A percentile compares a stretch with the other conserved stretches of the same genome.
Conservation (phyloP, 768 basidiomycete species). For the Mycena crocata region DNA sequence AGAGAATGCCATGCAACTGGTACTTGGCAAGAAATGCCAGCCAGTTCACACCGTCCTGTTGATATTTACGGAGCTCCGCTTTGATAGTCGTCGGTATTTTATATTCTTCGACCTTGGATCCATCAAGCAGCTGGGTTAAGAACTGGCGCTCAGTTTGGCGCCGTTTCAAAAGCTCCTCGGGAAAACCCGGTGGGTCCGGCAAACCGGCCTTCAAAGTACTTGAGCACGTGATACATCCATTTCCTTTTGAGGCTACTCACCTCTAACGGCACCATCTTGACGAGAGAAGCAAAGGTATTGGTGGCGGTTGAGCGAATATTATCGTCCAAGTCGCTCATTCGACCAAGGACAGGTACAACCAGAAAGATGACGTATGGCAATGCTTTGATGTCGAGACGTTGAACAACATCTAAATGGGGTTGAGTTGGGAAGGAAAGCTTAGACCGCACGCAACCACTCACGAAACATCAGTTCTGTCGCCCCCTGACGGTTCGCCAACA, state of each 20-base stretch:
- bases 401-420: constrained; percentile 80
- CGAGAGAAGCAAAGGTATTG: constrained; percentile 96
- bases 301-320: constrained; percentile 93
- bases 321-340: constrained; percentile 96
- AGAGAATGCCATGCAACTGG: constrained; percentile 96
- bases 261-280: constrained; percentile 99
- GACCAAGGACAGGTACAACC: constrained; percentile 93
- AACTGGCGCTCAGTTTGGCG: constrained; percentile 92
- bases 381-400: constrained; percentile 91
- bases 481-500: constrained; percentile 85
- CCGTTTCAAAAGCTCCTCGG: constrained; percentile 86
- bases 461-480: constrained; percentile 92
- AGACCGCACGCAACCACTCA: constrained; percentile 56
- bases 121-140: constrained; percentile 92
- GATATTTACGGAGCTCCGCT: constrained; percentile 95
- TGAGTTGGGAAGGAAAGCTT: constrained; percentile 22
- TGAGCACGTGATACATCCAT: constrained; percentile 11
- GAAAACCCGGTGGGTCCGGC: constrained; percentile 95
- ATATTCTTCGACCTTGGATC: constrained; percentile 94
- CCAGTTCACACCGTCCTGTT: constrained; percentile 99
- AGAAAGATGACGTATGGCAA: constrained; percentile 97
- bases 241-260: constrained; percentile 52
- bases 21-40: constrained; percentile 98
- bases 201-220: constrained; percentile 78
- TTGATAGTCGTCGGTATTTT: constrained; percentile 88